These are phyloP conservation scores for Primulina huaijiensis DNA, from an alignment of 257 asterid species.

Conservation along the genomic window DNA sequence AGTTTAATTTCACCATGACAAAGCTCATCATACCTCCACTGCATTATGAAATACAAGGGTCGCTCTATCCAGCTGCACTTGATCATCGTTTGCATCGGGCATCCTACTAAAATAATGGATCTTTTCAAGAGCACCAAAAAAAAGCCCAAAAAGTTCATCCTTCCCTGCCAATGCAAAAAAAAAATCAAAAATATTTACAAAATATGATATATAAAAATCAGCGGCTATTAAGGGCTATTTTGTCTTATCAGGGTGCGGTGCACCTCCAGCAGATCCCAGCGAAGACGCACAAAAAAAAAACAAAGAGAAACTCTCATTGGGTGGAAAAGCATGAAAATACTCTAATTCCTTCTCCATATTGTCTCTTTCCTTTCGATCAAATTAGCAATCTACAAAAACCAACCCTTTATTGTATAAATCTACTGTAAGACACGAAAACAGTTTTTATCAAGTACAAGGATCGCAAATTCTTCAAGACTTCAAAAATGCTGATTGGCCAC, in stretches of 20 bases:
- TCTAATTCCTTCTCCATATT: neutral
- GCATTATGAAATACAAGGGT: conserved; percentile 56
- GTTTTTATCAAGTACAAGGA: neutral
- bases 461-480: conserved; percentile 5
- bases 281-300: too few species aligned
- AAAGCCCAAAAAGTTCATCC: conserved; percentile 80
- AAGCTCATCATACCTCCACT: conserved; percentile 51
- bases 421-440: neutral
- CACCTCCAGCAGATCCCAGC: neutral
- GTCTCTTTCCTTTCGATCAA: conserved; percentile 7
- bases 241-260: neutral
- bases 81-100: conserved; percentile 77
- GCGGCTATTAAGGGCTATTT: neutral
- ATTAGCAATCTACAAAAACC: neutral
- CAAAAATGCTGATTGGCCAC: neutral
- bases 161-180: conserved; percentile 40
- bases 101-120: conserved; percentile 53
- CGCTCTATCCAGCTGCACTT: conserved; percentile 63
- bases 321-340: neutral
- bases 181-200: neutral
- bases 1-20: neutral
- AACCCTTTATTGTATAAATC: conserved; percentile 12
- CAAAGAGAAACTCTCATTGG: neutral
- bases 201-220: too few species aligned
- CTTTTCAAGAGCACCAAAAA: conserved; percentile 70